Evolutionary conservation across 306 rosid species (phyloP).

Genomic region (Heteromeles arbutifolia): DNA sequence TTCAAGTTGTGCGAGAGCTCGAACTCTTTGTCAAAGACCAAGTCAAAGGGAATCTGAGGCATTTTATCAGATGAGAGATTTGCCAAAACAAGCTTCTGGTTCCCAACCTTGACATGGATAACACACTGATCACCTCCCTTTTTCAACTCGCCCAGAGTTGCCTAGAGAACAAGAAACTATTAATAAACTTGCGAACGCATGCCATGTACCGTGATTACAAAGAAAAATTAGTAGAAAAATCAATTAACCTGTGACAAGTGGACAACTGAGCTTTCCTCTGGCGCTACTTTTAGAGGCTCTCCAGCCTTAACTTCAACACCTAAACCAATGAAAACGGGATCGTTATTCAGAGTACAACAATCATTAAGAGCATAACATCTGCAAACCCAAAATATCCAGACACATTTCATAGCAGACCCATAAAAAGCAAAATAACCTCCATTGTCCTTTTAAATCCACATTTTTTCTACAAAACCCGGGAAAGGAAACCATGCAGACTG

Average conservation of each 20-base stretch:
- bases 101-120: constrained; percentile 41
- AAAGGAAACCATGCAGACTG: background rate
- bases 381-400: background rate
- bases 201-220: background rate
- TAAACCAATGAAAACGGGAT: background rate
- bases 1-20: constrained; percentile 79
- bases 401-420: background rate
- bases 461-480: background rate
- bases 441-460: background rate
- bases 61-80: constrained; percentile 49
- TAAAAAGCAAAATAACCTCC: background rate
- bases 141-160: constrained; percentile 69
- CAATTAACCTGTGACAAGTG: constrained; percentile 82
- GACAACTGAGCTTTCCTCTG: constrained; percentile 23
- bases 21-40: constrained; percentile 75
- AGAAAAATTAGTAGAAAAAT: background rate
- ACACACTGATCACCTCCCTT: constrained; percentile 47
- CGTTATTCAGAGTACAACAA: background rate
- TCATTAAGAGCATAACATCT: background rate
- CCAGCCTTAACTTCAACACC: constrained; percentile 94
- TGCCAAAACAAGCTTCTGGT: constrained; percentile 68
- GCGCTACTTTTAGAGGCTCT: constrained; percentile 41
- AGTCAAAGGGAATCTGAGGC: constrained; percentile 63
- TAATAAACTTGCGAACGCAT: background rate
- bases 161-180: constrained; percentile 28